Conservation (phyloP, 768 basidiomycete genomes). For the Macrolepiota albuminosa region DNA sequence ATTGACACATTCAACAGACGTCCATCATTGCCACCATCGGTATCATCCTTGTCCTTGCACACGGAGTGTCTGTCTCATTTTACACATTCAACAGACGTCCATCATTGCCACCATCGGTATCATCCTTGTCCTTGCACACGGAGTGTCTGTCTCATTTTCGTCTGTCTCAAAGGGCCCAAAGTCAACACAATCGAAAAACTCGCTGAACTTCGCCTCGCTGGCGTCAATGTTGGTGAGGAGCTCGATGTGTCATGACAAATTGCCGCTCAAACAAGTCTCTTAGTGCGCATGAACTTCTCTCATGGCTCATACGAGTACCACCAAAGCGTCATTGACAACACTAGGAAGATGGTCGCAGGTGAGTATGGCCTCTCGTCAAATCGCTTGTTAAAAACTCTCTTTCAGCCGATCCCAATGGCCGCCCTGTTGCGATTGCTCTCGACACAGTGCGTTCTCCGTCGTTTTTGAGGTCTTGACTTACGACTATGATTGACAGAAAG, state of each 20-base stretch:
- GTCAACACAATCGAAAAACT: conserved; percentile 90
- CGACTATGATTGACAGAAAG: conserved; percentile 62
- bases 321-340: conserved; percentile 98
- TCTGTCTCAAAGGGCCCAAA: conserved; percentile 69
- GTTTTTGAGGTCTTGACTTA: not conserved
- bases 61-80: conserved; percentile 4
- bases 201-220: conserved; percentile 76
- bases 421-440: conserved; percentile 95
- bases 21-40: conserved; percentile 99
- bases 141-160: conserved; percentile 6
- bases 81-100: conserved; percentile 87
- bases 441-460: conserved; percentile 70
- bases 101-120: conserved; percentile 98
- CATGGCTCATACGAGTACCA: conserved; percentile 99
- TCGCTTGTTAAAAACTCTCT: conserved; percentile 4
- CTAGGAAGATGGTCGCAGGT: conserved; percentile 81
- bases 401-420: conserved; percentile 65
- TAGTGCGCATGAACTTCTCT: conserved; percentile 99
- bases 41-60: conserved; percentile 25
- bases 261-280: not conserved
- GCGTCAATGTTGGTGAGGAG: conserved; percentile 92
- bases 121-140: conserved; percentile 15
- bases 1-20: conserved; percentile 49
- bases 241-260: not conserved
- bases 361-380: conserved; percentile 18